A percentile compares a stretch with the other conserved stretches of the same genome.
phyloP scores from a whole-genome alignment of 2,329 filamentous ascomycete genomes.

The Venturia pyrina region DNA sequence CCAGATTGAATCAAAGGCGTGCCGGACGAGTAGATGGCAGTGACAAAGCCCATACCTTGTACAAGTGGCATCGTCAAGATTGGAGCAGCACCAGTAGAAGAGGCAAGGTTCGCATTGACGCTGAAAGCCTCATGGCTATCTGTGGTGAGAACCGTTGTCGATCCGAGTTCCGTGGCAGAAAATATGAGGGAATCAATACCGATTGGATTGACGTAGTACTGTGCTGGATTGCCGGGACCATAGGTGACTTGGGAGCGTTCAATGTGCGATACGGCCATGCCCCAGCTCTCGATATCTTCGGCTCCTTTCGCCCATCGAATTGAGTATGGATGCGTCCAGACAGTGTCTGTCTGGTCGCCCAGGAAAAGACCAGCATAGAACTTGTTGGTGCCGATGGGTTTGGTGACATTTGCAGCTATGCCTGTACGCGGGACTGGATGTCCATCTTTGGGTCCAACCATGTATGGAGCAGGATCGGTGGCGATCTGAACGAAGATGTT shows the following conservation, averaged over 20 bases:
- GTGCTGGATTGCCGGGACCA: conserved; percentile 42
- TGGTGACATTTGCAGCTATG: not conserved
- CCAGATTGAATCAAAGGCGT: conserved; percentile 65
- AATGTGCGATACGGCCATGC: conserved; percentile 66
- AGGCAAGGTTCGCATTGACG: conserved; percentile 57
- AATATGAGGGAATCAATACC: conserved; percentile 73
- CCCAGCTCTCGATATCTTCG: conserved; percentile 57
- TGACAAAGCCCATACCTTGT: conserved; percentile 84
- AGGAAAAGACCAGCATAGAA: conserved; percentile 65
- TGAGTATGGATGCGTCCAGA: conserved; percentile 58
- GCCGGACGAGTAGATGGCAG: conserved; percentile 62
- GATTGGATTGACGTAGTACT: conserved; percentile 72
- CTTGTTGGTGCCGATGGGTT: conserved; percentile 58
- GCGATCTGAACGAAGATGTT: conserved; percentile 1
- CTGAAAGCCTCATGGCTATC: conserved; percentile 47
- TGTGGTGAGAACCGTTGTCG: conserved; percentile 40
- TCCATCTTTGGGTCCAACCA: conserved; percentile 24
- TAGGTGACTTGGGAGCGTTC: conserved; percentile 58
- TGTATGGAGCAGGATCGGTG: not conserved
- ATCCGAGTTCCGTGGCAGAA: conserved; percentile 63
- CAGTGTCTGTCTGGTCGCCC: conserved; percentile 55
- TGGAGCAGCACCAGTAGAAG: conserved; percentile 42
- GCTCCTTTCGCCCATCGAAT: conserved; percentile 35
- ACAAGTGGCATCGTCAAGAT: conserved; percentile 62
- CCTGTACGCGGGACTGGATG: conserved; percentile 29